These are phyloP conservation scores for Arabidopsis hybrid DNA, from an alignment of 441 rosid species.

Conservation along the genomic window DNA sequence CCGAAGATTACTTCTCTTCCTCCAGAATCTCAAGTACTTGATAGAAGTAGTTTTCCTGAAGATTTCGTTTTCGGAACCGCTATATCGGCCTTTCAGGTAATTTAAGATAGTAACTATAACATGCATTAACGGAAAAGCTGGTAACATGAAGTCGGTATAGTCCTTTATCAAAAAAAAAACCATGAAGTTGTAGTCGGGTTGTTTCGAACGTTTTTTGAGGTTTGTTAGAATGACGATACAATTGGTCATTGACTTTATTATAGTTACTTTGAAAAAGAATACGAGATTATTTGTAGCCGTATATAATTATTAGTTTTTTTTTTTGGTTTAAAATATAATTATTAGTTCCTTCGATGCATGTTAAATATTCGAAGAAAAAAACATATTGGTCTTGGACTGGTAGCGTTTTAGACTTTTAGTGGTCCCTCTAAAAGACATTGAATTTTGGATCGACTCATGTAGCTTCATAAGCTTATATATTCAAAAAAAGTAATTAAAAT, in stretches of 20 bases:
- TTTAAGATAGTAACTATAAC: background rate
- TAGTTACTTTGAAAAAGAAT: background rate
- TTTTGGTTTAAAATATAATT: background rate
- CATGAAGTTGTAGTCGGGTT: too few relatives aligned
- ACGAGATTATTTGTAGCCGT: background rate
- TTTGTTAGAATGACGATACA: too few relatives aligned
- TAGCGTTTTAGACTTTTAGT: background rate
- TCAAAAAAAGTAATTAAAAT: background rate
- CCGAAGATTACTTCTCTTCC: conserved; percentile 6
- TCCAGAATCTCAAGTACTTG: conserved; percentile 17
- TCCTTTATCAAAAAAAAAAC: too few relatives aligned
- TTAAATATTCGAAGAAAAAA: background rate
- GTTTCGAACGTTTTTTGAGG: too few relatives aligned
- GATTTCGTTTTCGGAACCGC: conserved; percentile 42
- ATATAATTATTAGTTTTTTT: background rate
- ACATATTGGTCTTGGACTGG: background rate
- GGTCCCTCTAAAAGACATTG: background rate
- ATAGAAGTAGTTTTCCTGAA: conserved; percentile 37
- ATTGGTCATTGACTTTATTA: too few relatives aligned
- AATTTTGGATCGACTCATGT: background rate
- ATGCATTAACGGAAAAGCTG: background rate
- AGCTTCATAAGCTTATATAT: background rate
- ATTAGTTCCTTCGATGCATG: background rate
- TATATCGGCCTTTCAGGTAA: conserved; percentile 39
- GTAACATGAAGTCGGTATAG: background rate